A percentile compares a stretch with the other conserved stretches of the same genome.
Evolutionary conservation across 148 eudicot species (phyloP).

Genomic region (Suaeda aralocaspica): DNA sequence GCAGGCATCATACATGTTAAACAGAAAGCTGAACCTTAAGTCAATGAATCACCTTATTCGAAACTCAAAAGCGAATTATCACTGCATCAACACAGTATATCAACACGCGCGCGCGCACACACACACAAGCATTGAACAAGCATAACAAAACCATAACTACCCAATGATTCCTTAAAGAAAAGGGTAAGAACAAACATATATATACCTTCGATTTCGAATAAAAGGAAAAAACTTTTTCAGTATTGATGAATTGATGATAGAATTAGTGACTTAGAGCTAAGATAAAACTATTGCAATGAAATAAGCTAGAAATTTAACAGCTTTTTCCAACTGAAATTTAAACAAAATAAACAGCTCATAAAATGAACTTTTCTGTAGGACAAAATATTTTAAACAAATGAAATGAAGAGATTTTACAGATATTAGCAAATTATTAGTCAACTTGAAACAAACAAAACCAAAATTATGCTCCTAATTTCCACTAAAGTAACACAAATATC

Average conservation of each 20-base stretch:
- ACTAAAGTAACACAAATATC: constrained; percentile 7
- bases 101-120: too few species aligned
- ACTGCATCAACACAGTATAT: not conserved
- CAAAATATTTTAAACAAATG: not conserved
- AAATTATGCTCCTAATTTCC: not conserved
- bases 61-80: not conserved
- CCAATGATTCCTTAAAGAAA: too few species aligned
- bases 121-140: too few species aligned
- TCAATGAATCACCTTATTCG: not conserved
- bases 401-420: not conserved
- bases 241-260: too few species aligned
- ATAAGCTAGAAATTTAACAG: too few species aligned
- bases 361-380: not conserved
- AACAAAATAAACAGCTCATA: not conserved
- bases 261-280: too few species aligned
- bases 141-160: not conserved
- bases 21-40: not conserved
- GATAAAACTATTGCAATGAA: too few species aligned
- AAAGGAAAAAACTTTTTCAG: too few species aligned
- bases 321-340: too few species aligned
- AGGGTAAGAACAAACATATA: too few species aligned
- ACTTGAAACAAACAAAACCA: constrained; percentile 7
- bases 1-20: not conserved
- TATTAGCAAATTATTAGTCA: constrained; percentile 13
- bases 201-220: too few species aligned